Evolutionary conservation across 495 filamentous ascomycete genomes (phyloP).

Genomic region (Penicillium longicatenatum): DNA sequence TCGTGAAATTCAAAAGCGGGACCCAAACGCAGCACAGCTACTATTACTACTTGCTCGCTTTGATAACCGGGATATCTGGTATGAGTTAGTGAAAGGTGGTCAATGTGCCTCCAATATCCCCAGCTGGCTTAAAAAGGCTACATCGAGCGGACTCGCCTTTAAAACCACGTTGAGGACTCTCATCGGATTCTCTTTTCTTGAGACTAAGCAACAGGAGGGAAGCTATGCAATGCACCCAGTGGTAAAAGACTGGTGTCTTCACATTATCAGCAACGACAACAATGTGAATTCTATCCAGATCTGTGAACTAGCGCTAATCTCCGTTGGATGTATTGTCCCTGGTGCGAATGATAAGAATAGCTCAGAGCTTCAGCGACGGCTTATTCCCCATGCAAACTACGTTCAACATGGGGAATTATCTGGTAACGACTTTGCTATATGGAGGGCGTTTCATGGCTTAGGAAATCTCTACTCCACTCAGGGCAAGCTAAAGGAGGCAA

Average conservation of each 20-base stretch:
- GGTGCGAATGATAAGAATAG: constrained; percentile 21
- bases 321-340: constrained; percentile 30
- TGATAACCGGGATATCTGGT: constrained; percentile 55
- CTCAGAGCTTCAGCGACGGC: constrained; percentile 35
- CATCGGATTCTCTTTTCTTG: constrained; percentile 34
- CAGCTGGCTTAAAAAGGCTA: constrained; percentile 29
- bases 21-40: constrained; percentile 36
- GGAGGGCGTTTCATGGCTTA: constrained; percentile 14
- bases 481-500: constrained; percentile 11
- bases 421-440: constrained; percentile 14
- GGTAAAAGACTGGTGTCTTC: constrained; percentile 38
- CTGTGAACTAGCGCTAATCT: constrained; percentile 24
- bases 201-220: constrained; percentile 27
- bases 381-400: constrained; percentile 40
- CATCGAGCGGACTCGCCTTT: constrained; percentile 33
- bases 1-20: constrained; percentile 36
- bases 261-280: constrained; percentile 17
- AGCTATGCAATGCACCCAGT: constrained; percentile 37
- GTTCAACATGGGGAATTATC: constrained; percentile 10
- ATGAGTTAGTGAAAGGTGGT: constrained; percentile 37
- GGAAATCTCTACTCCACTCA: constrained; percentile 15
- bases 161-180: constrained; percentile 29
- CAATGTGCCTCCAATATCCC: constrained; percentile 19
- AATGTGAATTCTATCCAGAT: constrained; percentile 15
- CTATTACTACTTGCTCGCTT: constrained; percentile 49